phyloP scores from a whole-genome alignment of 2,329 filamentous ascomycete species.

The Ophiostoma sp. region DNA sequence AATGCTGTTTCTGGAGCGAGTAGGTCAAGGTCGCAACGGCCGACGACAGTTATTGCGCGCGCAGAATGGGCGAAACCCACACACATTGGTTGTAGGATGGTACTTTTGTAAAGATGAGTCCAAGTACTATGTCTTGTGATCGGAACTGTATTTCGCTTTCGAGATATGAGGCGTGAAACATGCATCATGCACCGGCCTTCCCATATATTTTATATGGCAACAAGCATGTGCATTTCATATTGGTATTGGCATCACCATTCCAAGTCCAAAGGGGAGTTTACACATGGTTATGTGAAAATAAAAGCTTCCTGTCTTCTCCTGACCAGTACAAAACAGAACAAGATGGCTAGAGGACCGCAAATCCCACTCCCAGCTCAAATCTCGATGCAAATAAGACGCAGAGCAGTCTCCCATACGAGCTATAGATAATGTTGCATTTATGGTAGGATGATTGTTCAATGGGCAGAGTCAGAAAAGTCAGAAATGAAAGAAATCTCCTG shows the following conservation, averaged over 20 bases:
- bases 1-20: background rate
- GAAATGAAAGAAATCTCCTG: background rate
- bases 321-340: no score
- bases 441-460: background rate
- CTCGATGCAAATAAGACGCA: background rate
- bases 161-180: constrained; percentile 9
- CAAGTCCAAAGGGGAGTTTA: background rate
- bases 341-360: background rate
- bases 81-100: background rate
- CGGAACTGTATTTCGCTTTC: background rate
- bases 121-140: background rate
- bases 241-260: background rate
- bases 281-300: background rate
- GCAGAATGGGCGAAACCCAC: background rate
- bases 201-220: background rate
- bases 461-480: background rate
- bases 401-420: background rate
- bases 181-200: background rate
- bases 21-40: background rate
- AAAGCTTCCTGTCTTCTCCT: background rate
- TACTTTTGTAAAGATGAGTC: background rate
- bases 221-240: no score
- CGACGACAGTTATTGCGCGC: background rate
- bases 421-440: background rate
- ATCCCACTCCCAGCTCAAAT: background rate